Percentiles rank a stretch among this genome's conserved stretches.
phyloP scores from a whole-genome alignment of 2,329 filamentous ascomycete genomes.

The Cercospora berteroae region DNA sequence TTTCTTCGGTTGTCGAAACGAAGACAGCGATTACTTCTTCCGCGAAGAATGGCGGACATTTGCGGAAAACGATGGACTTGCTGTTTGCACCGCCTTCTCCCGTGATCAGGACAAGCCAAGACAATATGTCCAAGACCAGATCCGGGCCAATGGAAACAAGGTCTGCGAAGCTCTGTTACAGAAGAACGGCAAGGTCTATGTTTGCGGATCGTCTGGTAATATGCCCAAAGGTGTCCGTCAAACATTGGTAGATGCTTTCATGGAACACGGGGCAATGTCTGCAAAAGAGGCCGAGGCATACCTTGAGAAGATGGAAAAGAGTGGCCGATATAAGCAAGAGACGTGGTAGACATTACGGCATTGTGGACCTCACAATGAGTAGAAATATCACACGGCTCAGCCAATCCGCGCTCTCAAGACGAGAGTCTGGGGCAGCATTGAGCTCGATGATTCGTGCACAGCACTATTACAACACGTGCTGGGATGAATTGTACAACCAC shows the following conservation, averaged over 20 bases:
- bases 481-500: neutral
- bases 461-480: neutral
- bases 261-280: constrained; percentile 39
- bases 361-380: neutral
- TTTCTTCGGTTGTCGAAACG: constrained; percentile 82
- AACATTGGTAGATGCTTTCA: constrained; percentile 62
- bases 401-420: neutral
- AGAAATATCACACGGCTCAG: neutral
- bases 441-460: neutral
- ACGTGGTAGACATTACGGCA: constrained; percentile 57
- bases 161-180: constrained; percentile 55
- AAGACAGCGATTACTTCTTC: constrained; percentile 77
- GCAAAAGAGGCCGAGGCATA: constrained; percentile 61
- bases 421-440: neutral
- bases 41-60: constrained; percentile 66
- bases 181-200: constrained; percentile 54
- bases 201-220: constrained; percentile 63
- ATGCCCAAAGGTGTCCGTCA: constrained; percentile 70
- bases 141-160: constrained; percentile 51
- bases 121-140: constrained; percentile 65
- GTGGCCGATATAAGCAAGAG: constrained; percentile 64
- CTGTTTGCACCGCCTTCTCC: constrained; percentile 66
- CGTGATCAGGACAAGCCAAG: constrained; percentile 63
- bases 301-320: constrained; percentile 55
- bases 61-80: constrained; percentile 45